Evolutionary conservation across 176 grass and related monocot species (phyloP), one percentile per base, ranked within the genome.

Genomic region (Musa schizocarpa): DNA sequence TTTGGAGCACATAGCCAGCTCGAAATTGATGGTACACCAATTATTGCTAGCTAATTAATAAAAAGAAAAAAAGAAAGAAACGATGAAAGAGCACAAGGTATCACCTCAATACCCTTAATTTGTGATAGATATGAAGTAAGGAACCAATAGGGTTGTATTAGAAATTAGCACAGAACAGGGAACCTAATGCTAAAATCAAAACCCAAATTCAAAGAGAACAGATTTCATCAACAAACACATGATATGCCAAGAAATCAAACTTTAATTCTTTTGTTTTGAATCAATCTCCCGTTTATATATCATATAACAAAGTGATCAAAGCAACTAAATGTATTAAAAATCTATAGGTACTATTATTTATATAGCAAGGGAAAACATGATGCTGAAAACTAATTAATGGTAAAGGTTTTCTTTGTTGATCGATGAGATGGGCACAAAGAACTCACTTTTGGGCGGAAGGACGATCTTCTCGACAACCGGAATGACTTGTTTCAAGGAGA

Each of bases 381-480:
- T 16, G 9, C 57, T 48, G 10, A 63, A 93, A 75, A 78, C 67
- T 54, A 62, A 86, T 53, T 1, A 65, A 81, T 65, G 34, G 34
- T 43, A 5, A 43, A 43, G 34, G 34, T 5, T 6, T 43, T 43
- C 34, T 43, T 43, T 6, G 34, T 43, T 13, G 9, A 17, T 17
- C 13, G 12, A 61, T 50, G n/a, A 83, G 8, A 9, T 43, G 34
- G 29, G 54, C 63, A 22, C 34, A 26, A 26, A 0, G 20, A 25
- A 82, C 93, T 93, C 81, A 98, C 95, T 91, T 80, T 93, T 85
- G 17, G 86, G 82, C 55, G 86, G 90, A 80, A 87, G 67, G 5
- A 7, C 48, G 6, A 74, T 65, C 77, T 69, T 91, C 9, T 97
- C 77, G 59, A 82, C 82, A 25, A 83, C 27, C 72, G 69, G 49